Evolutionary conservation across 805 yeast genomes (phyloP), one percentile per base, ranked within the genome.

Genomic region (Kazachstania bromeliacearum): DNA sequence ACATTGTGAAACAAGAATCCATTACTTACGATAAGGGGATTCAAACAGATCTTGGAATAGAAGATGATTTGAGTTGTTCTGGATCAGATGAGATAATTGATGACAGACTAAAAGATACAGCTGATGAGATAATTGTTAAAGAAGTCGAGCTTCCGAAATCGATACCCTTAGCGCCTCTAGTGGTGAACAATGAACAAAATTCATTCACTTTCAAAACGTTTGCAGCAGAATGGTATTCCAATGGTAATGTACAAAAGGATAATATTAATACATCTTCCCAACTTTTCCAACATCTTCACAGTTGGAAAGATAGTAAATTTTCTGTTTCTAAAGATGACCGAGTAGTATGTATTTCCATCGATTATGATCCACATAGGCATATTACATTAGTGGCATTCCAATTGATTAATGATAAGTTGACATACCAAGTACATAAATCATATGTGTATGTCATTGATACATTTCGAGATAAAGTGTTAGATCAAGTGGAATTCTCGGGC

Each of bases 21-120:
- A 39, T 50, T 12, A 51, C 53, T 0, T 53, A 50, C 38, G 53
- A 50, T 19, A 48, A 45, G 18, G 46, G 42, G 5, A 39, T 48
- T n/a, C 59, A 53, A 38, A 47, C 53, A 4, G n/a, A n/a, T n/a
- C n/a, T n/a, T n/a, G n/a, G n/a, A n/a, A n/a, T n/a, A n/a, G n/a
- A n/a, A n/a, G n/a, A n/a, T n/a, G n/a, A n/a, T n/a, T n/a, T n/a
- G n/a, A n/a, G n/a, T n/a, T n/a, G n/a, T n/a, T n/a, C n/a, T n/a
- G n/a, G n/a, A n/a, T n/a, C n/a, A n/a, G n/a, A n/a, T n/a, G n/a
- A n/a, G n/a, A n/a, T n/a, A n/a, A n/a, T n/a, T n/a, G n/a, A n/a
- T n/a, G n/a, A n/a, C n/a, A n/a, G n/a, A n/a, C n/a, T n/a, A n/a
- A n/a, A n/a, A n/a, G n/a, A n/a, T n/a, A n/a, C n/a, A n/a, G n/a